These are phyloP conservation scores for Comarum palustre DNA, from an alignment of 306 rosid species.

Conservation along the genomic window DNA sequence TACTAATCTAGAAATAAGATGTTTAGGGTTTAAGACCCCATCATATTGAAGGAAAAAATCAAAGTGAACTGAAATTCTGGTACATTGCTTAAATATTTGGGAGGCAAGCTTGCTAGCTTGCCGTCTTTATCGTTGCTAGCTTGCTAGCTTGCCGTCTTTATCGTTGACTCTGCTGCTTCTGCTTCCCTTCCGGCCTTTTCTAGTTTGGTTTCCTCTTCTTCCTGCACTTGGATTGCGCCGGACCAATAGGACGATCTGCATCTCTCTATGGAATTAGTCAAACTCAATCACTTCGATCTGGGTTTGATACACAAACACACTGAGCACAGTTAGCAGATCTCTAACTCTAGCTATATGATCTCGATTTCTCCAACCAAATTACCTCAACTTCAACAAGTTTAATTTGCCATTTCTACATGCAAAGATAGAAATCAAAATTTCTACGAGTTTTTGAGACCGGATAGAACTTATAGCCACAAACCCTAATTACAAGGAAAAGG, in stretches of 20 bases:
- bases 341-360: not conserved
- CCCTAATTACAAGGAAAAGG: not conserved
- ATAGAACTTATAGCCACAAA: not conserved
- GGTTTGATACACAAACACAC: slow-evolving; percentile 9
- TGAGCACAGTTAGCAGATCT: not conserved
- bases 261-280: slow-evolving; percentile 16
- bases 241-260: slow-evolving; percentile 14
- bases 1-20: too few relatives aligned
- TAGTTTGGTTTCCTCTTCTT: not conserved
- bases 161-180: slow-evolving; percentile 27
- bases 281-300: slow-evolving; percentile 4
- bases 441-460: not conserved
- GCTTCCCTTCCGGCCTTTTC: not conserved
- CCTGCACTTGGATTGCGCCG: slow-evolving; percentile 33
- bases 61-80: too few relatives aligned
- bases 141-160: slow-evolving; percentile 20
- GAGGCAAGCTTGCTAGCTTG: not conserved
- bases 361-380: not conserved
- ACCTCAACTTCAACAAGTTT: not conserved
- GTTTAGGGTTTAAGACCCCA: too few relatives aligned
- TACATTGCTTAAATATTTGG: too few relatives aligned
- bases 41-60: too few relatives aligned
- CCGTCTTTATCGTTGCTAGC: slow-evolving; percentile 33
- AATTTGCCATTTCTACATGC: not conserved
- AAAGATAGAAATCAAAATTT: not conserved